These are phyloP conservation scores for Kurtzmaniella natalensis DNA, from an alignment of 1,139 yeast genomes.

Conservation along the genomic window DNA sequence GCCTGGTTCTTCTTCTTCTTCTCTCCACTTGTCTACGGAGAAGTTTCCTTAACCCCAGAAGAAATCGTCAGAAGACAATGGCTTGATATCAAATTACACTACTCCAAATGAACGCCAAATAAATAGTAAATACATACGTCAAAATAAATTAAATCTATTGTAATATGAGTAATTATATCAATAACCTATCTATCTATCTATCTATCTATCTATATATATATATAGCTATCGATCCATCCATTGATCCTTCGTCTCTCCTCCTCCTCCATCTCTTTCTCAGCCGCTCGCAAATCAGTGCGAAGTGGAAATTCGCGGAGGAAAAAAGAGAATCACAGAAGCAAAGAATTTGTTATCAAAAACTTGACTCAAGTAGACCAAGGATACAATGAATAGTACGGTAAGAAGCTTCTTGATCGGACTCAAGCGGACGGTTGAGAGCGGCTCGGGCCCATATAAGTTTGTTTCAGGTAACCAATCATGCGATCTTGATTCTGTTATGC, in stretches of 20 bases:
- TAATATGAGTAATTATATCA: background rate
- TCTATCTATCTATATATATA: no score
- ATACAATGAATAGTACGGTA: no score
- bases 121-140: background rate
- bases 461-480: constrained; percentile 85
- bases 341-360: no score
- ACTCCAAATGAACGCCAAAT: constrained; percentile 49
- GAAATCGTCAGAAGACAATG: constrained; percentile 75
- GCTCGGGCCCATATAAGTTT: constrained; percentile 27
- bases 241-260: no score
- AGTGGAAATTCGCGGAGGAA: no score
- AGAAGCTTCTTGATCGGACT: constrained; percentile 19
- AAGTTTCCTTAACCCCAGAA: constrained; percentile 54
- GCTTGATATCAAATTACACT: constrained; percentile 79
- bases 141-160: background rate
- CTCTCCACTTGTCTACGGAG: constrained; percentile 86
- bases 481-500: constrained; percentile 82
- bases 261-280: no score
- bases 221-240: no score
- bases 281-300: no score
- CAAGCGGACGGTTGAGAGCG: constrained; percentile 15
- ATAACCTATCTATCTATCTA: no score
- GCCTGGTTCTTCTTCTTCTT: constrained; percentile 67
- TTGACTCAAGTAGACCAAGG: no score
- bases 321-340: no score